Conservation (phyloP, 352 stramenopile genomes). For the Globisporangium rhizosaccharum region DNA sequence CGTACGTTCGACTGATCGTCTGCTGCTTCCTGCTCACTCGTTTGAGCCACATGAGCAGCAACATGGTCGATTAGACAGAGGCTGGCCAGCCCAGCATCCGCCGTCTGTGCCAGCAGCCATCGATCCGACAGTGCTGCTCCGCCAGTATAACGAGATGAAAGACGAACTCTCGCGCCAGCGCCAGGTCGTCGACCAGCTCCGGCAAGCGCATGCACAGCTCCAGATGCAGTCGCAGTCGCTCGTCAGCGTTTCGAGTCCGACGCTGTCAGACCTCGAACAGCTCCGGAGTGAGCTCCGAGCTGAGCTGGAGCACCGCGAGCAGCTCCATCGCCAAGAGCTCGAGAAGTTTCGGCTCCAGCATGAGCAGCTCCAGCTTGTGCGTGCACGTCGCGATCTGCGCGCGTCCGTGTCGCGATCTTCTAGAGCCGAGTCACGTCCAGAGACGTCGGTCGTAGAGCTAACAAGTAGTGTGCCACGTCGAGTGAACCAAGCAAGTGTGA, state of each 20-base stretch:
- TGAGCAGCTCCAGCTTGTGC: conserved; percentile 10
- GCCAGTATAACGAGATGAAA: conserved; percentile 52
- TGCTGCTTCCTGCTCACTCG: neutral
- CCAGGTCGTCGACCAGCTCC: conserved; percentile 50
- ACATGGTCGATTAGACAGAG: neutral
- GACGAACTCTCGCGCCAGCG: conserved; percentile 42
- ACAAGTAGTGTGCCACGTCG: neutral
- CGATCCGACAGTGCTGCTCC: conserved; percentile 21
- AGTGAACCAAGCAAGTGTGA: neutral
- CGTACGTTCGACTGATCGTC: neutral
- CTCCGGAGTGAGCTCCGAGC: conserved; percentile 44
- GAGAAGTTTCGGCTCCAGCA: conserved; percentile 27
- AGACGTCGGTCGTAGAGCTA: too few relatives aligned
- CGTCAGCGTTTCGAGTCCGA: conserved; percentile 16
- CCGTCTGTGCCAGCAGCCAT: conserved; percentile 1
- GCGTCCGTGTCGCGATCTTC: neutral
- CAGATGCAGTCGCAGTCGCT: conserved; percentile 20
- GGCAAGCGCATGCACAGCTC: conserved; percentile 32
- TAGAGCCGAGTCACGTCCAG: neutral
- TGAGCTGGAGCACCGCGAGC: conserved; percentile 45
- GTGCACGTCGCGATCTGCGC: neutral
- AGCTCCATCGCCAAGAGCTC: conserved; percentile 40
- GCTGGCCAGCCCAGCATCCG: neutral
- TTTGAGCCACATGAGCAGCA: neutral
- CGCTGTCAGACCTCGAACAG: conserved; percentile 49